Conservation (phyloP, 2,329 filamentous ascomycete species). For the Camptophora hylomeconis region DNA sequence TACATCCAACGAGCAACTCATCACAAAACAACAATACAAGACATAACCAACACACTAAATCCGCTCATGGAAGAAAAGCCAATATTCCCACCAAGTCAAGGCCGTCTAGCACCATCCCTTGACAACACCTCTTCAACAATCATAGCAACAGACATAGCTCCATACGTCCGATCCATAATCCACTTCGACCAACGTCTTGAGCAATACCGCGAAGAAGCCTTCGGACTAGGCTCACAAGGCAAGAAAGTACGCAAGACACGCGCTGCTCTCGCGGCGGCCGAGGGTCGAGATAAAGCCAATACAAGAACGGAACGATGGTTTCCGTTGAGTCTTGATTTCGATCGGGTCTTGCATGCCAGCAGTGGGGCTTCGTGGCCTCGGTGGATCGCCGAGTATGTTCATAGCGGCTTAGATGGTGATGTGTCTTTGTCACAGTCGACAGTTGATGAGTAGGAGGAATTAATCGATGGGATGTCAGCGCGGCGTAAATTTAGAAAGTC, state of each 20-base stretch:
- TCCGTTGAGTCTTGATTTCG: slow-evolving; percentile 45
- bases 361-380: too few species aligned
- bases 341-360: too few species aligned
- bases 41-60: slow-evolving; percentile 34
- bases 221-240: slow-evolving; percentile 46
- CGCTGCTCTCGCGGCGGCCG: slow-evolving; percentile 62
- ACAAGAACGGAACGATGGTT: slow-evolving; percentile 66
- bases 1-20: slow-evolving; percentile 16
- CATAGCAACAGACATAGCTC: slow-evolving; percentile 67
- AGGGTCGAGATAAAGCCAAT: slow-evolving; percentile 55
- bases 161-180: slow-evolving; percentile 79
- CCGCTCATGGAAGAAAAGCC: slow-evolving; percentile 33
- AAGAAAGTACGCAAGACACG: slow-evolving; percentile 60
- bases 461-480: too few species aligned
- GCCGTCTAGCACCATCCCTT: slow-evolving; percentile 51
- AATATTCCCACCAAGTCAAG: slow-evolving; percentile 21
- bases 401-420: too few species aligned
- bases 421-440: too few species aligned
- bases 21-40: slow-evolving; percentile 14
- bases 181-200: slow-evolving; percentile 61
- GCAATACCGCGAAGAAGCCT: slow-evolving; percentile 50
- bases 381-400: too few species aligned
- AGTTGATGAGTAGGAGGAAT: too few species aligned
- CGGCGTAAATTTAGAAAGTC: too few species aligned
- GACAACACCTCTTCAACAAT: slow-evolving; percentile 55